A percentile compares a stretch with the other conserved stretches of the same genome.
phyloP scores from a whole-genome alignment of 2,329 filamentous ascomycete species.

The Trichoderma koningiopsis region DNA sequence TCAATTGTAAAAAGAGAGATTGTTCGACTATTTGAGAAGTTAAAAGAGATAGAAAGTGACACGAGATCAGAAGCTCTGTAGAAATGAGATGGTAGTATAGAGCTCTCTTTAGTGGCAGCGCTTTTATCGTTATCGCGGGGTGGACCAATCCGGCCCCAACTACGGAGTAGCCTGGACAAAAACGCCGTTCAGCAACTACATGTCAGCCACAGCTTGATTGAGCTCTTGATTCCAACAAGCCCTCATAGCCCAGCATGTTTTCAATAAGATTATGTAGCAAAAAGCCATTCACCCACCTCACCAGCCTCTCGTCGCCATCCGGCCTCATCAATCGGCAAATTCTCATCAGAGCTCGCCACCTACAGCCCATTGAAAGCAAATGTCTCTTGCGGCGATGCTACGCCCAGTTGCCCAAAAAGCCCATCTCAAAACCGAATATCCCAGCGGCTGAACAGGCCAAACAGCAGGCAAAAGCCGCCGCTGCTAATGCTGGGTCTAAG shows the following conservation, averaged over 20 bases:
- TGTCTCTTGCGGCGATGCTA: slow-evolving; percentile 33
- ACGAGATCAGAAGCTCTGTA: not conserved
- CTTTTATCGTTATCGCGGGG: slow-evolving; percentile 21
- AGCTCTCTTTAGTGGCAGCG: not conserved
- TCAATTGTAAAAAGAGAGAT: not conserved
- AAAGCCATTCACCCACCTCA: not conserved
- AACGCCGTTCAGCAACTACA: not conserved
- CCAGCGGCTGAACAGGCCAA: slow-evolving; percentile 33
- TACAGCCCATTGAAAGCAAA: slow-evolving; percentile 29
- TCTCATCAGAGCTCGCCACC: not conserved
- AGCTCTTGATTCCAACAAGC: not conserved
- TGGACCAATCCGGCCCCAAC: slow-evolving; percentile 3
- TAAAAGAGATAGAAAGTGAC: not conserved
- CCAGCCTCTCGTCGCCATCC: not conserved
- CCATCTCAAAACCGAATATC: slow-evolving; percentile 22
- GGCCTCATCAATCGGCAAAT: not conserved
- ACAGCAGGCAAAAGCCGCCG: slow-evolving; percentile 34
- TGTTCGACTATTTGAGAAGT: not conserved
- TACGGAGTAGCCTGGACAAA: not conserved
- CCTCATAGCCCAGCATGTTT: slow-evolving; percentile 17
- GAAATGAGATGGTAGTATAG: not conserved
- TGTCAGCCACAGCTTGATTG: not conserved
- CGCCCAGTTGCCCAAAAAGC: slow-evolving; percentile 27
- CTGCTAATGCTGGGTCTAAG: slow-evolving; percentile 30
- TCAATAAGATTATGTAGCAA: slow-evolving; percentile 4